Conservation (phyloP, 306 rosid species). For the Ammopiptanthus mongolicus region DNA sequence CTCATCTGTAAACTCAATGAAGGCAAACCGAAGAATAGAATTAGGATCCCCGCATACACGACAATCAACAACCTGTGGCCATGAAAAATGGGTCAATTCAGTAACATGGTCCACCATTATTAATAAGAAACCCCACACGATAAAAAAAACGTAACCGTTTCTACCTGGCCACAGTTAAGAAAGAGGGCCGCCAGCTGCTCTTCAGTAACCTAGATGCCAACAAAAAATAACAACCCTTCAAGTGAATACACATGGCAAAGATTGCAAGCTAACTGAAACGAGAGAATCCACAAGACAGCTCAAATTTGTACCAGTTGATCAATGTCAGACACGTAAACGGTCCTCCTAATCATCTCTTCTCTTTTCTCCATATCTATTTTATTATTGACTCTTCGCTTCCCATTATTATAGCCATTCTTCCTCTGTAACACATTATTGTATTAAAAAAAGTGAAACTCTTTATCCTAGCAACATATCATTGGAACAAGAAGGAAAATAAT, state of each 20-base stretch:
- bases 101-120: conserved; percentile 20
- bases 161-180: conserved; percentile 90
- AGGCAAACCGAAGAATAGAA: conserved; percentile 94
- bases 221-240: conserved; percentile 13
- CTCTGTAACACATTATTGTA: conserved; percentile 34
- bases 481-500: neutral
- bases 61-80: conserved; percentile 84
- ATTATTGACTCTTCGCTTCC: conserved; percentile 61
- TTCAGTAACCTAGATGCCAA: conserved; percentile 74
- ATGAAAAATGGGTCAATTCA: conserved; percentile 21
- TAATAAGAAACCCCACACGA: neutral
- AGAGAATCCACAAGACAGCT: conserved; percentile 4
- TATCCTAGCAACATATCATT: neutral
- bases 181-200: conserved; percentile 97
- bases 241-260: neutral
- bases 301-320: conserved; percentile 71
- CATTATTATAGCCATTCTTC: conserved; percentile 80
- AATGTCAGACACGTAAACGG: conserved; percentile 97
- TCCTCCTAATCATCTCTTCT: conserved; percentile 89
- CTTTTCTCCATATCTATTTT: conserved; percentile 66
- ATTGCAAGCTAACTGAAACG: neutral
- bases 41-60: conserved; percentile 99
- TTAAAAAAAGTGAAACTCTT: neutral
- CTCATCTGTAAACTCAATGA: conserved; percentile 93
- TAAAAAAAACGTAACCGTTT: neutral